Evolutionary conservation across 1,284 basidiomycete genomes (phyloP), one percentile per base, ranked within the genome.

Genomic region (Caloboletus inedulis): DNA sequence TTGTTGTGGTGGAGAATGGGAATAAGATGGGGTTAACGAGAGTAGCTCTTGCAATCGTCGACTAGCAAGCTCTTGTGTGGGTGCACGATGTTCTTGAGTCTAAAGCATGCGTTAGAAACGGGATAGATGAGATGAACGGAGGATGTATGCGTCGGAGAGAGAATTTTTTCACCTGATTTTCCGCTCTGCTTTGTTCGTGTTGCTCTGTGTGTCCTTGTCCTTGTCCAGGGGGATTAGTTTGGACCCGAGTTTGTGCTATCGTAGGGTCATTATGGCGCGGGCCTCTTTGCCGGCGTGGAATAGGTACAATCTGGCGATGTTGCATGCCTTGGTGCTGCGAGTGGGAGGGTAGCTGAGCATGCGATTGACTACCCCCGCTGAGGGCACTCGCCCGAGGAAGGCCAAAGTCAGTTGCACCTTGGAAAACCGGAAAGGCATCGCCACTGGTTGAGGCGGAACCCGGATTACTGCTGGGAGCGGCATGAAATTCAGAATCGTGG

Each of bases 1-100:
- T 4, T 42, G 49, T 16, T 36, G 41, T 39, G 43, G 33, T 31
- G 25, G 25, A 33, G 47, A 14, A 36, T 49, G 29, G 5, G 57
- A 1, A 14, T 53, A 43, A 13, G 59, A 31, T 4, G 53, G 3
- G 8, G 31, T 14, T 8, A 65, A 29, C 2, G 62, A 57, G 27
- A 69, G 65, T 21, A 69, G 25, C n/a, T 69, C 56, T 21, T 62
- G 66, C 8, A 68, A 31, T 0, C 63, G 66, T 49, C 59, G 61
- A 13, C 42, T 64, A 3, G 57, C 34, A 5, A 65, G 49, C 3
- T 43, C 52, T 33, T 53, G 56, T 8, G 51, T 2, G 6, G 33
- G 41, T 16, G 29, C 18, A 47, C 2, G 52, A 3, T 16, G 50
- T 25, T 55, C 53, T 40, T 31, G 54, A 16, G 34, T 16, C 52